A percentile compares a stretch with the other conserved stretches of the same genome.
Evolutionary conservation across 805 yeast genomes (phyloP).

Genomic region (Jamesozyma hellenica): DNA sequence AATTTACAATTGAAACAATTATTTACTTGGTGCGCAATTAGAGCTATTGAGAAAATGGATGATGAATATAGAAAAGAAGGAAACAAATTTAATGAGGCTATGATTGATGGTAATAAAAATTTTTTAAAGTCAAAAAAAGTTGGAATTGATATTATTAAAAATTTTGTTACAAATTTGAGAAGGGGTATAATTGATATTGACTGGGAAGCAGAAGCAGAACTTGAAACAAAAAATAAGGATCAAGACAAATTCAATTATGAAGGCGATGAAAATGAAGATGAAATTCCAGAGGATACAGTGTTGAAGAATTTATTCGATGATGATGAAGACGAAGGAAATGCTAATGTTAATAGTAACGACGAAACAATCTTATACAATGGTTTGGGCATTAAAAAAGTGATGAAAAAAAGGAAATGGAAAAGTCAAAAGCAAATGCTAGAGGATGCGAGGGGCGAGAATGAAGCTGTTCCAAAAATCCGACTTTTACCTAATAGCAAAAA

Average conservation of each 20-base stretch:
- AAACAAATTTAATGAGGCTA: not conserved
- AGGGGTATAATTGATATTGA: conserved; percentile 19
- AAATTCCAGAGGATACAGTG: conserved; percentile 13
- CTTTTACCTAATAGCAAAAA: conserved; percentile 26
- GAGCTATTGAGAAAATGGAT: conserved; percentile 16
- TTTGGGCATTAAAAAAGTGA: conserved; percentile 1
- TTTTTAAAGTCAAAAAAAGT: conserved; percentile 16
- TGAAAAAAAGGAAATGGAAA: not conserved
- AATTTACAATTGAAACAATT: conserved; percentile 24
- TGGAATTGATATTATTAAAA: conserved; percentile 20
- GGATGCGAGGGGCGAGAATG: not conserved
- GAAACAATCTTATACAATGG: conserved; percentile 6
- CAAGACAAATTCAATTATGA: conserved; percentile 8
- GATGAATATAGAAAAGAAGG: conserved; percentile 2
- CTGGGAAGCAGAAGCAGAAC: conserved; percentile 21
- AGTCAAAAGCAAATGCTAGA: not conserved
- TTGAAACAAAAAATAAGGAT: conserved; percentile 10
- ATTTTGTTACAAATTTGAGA: conserved; percentile 25
- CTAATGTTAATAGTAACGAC: conserved; percentile 1
- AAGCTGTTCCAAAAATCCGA: not conserved
- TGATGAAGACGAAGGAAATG: conserved; percentile 8
- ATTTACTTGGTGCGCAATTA: conserved; percentile 27
- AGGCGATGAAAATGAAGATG: conserved; percentile 13
- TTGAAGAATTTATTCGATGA: conserved; percentile 11
- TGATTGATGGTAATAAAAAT: not conserved